phyloP scores from a whole-genome alignment of 164 flowering plant species.

The Vitis rupestris region DNA sequence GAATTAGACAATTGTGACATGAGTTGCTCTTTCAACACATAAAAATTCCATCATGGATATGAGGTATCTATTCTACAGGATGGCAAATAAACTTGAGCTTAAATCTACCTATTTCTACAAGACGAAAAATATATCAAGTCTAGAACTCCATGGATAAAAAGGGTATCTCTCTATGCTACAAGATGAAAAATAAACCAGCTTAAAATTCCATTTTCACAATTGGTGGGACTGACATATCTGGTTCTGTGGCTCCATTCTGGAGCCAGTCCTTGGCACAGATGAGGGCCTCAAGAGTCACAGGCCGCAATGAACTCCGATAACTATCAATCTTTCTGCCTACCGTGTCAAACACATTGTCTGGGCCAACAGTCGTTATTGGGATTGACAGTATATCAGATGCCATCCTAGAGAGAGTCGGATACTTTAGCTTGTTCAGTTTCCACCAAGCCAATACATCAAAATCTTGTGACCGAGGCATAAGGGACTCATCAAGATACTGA shows the following conservation, averaged over 20 bases:
- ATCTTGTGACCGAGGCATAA: slow-evolving; percentile 47
- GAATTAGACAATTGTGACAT: too few relatives aligned
- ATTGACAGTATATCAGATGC: slow-evolving; percentile 67
- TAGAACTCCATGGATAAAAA: too few relatives aligned
- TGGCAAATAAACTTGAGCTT: too few relatives aligned
- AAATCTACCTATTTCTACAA: too few relatives aligned
- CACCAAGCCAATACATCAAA: slow-evolving; percentile 81
- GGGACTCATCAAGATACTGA: slow-evolving; percentile 69
- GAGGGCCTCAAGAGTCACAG: slow-evolving; percentile 69
- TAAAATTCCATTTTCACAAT: slow-evolving; percentile 39
- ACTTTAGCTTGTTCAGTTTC: slow-evolving; percentile 50
- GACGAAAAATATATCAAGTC: too few relatives aligned
- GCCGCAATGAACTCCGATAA: slow-evolving; percentile 48
- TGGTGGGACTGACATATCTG: neutral
- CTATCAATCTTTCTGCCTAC: slow-evolving; percentile 39
- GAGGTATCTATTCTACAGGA: too few relatives aligned
- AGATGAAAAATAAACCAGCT: slow-evolving; percentile 9
- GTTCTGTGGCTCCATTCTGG: slow-evolving; percentile 27
- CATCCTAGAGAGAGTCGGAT: slow-evolving; percentile 66
- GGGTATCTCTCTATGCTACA: neutral
- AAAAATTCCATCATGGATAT: too few relatives aligned
- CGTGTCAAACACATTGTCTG: slow-evolving; percentile 62
- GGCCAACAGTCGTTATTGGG: slow-evolving; percentile 49
- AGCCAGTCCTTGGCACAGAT: slow-evolving; percentile 82
- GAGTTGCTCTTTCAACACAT: too few relatives aligned